Evolutionary conservation across 768 basidiomycete genomes (phyloP).

Genomic region (Mycena indigotica): DNA sequence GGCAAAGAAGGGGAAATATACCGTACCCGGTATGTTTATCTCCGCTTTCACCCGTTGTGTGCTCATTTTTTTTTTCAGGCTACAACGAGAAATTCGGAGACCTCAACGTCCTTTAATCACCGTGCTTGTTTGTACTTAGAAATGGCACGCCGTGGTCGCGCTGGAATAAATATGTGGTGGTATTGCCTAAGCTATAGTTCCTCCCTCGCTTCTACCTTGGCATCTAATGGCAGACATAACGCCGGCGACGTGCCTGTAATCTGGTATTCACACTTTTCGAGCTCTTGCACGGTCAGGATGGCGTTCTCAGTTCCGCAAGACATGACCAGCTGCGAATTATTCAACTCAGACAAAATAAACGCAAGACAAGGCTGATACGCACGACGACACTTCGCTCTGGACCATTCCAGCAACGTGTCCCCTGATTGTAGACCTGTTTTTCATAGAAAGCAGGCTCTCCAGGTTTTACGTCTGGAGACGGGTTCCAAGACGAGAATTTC

Average conservation of each 20-base stretch:
- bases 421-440: slow-evolving; percentile 80
- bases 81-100: slow-evolving; percentile 98
- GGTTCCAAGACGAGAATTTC: slow-evolving; percentile 81
- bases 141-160: slow-evolving; percentile 5
- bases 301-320: slow-evolving; percentile 86
- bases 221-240: slow-evolving; percentile 64
- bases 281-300: slow-evolving; percentile 75
- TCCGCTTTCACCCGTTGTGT: background rate
- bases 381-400: slow-evolving; percentile 86
- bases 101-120: slow-evolving; percentile 81
- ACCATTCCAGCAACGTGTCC: slow-evolving; percentile 95
- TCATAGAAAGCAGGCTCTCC: slow-evolving; percentile 78
- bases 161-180: slow-evolving; percentile 13
- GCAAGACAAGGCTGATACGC: slow-evolving; percentile 25
- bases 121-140: slow-evolving; percentile 19
- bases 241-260: slow-evolving; percentile 86
- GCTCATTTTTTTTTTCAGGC: slow-evolving; percentile 41
- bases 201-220: slow-evolving; percentile 43
- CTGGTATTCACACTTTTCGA: slow-evolving; percentile 96
- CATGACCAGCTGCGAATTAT: slow-evolving; percentile 62
- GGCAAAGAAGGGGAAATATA: slow-evolving; percentile 98
- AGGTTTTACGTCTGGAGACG: slow-evolving; percentile 50
- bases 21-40: slow-evolving; percentile 75
- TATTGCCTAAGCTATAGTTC: slow-evolving; percentile 37
- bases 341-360: slow-evolving; percentile 6